Conservation (phyloP, 441 rosid species). For the Populus trichocarpa region DNA sequence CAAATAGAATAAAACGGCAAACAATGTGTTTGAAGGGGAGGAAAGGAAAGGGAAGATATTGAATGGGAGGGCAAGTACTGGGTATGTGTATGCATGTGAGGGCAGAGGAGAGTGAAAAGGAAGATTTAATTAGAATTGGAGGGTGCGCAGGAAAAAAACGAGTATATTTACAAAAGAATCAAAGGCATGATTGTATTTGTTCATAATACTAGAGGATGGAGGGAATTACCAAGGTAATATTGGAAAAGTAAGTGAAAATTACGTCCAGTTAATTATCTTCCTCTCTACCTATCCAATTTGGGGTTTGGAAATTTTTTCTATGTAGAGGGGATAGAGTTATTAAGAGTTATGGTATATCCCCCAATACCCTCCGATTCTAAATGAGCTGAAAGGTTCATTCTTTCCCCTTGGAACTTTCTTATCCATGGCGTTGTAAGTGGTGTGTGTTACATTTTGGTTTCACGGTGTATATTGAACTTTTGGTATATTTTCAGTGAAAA, state of each 20-base stretch:
- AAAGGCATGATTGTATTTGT: no score
- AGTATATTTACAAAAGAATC: no score
- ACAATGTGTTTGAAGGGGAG: neutral
- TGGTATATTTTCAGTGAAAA: neutral
- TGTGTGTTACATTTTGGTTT: neutral
- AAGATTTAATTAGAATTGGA: neutral
- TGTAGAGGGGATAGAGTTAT: neutral
- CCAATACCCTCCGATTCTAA: neutral
- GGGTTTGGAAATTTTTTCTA: neutral
- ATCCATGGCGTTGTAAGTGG: no score
- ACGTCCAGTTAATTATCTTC: neutral
- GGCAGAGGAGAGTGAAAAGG: neutral
- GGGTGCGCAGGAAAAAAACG: no score
- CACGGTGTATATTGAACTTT: neutral
- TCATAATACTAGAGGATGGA: no score
- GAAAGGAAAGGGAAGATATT: neutral
- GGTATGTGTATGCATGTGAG: neutral
- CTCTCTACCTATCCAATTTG: no score
- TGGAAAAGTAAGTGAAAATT: neutral
- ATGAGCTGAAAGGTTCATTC: neutral
- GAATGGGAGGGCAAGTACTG: neutral
- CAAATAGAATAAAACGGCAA: neutral
- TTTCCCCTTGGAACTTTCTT: neutral
- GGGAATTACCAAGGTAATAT: neutral
- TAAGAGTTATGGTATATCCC: neutral